Evolutionary conservation across 192 early-diverging fungal genomes (phyloP).

Genomic region (Glomus cerebriforme): DNA sequence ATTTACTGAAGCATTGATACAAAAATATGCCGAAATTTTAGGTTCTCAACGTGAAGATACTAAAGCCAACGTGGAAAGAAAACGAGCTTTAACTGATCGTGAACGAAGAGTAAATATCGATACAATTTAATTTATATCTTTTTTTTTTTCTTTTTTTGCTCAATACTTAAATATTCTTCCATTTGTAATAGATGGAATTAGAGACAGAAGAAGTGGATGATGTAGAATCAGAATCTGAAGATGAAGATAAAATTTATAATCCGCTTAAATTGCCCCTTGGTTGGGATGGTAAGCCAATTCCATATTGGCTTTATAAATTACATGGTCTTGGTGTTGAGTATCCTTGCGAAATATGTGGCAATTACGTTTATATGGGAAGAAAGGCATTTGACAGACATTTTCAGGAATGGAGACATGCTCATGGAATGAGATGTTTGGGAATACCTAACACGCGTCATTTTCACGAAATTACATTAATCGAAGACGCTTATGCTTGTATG

Average conservation of each 20-base stretch:
- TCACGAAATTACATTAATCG: conserved; percentile 87
- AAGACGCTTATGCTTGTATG: conserved; percentile 85
- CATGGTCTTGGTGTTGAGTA: conserved; percentile 95
- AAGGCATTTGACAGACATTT: conserved; percentile 97
- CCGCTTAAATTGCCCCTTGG: conserved; percentile 94
- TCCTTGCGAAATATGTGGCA: conserved; percentile 96
- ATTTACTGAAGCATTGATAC: conserved; percentile 61
- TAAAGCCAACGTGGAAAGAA: conserved; percentile 83
- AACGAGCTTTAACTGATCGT: conserved; percentile 87
- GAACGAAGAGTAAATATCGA: conserved; percentile 66
- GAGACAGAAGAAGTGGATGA: conserved; percentile 72
- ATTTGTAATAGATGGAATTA: conserved; percentile 53
- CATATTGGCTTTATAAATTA: conserved; percentile 98
- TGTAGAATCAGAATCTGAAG: conserved; percentile 65
- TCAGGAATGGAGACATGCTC: conserved; percentile 92
- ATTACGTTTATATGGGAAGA: conserved; percentile 91
- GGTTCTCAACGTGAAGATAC: conserved; percentile 73
- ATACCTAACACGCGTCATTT: conserved; percentile 91
- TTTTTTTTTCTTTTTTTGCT: too few species aligned
- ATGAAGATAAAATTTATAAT: conserved; percentile 94
- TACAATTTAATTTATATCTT: not conserved
- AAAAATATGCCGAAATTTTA: conserved; percentile 59
- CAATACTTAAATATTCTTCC: not conserved
- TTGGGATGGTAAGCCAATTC: conserved; percentile 99
- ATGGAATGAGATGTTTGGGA: conserved; percentile 90